Evolutionary conservation across 768 basidiomycete genomes (phyloP).

Genomic region (Boletus rex-veris): DNA sequence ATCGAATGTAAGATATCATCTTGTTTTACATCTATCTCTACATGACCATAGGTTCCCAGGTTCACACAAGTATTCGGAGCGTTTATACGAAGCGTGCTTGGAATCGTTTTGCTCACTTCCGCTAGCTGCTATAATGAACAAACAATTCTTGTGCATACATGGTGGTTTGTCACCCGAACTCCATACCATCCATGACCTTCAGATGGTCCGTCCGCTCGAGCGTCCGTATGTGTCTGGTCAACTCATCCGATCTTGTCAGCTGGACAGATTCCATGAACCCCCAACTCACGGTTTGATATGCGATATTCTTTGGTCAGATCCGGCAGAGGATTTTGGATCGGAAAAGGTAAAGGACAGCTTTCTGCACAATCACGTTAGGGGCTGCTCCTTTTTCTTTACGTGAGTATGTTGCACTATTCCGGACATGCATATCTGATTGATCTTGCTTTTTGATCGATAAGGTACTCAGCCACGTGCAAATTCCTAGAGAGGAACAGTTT

Average conservation of each 20-base stretch:
- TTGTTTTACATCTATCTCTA: not conserved
- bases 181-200: constrained; percentile 63
- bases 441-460: constrained; percentile 19
- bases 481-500: constrained; percentile 92
- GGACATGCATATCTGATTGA: not conserved
- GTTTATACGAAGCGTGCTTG: constrained; percentile 73
- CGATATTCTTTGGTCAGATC: constrained; percentile 74
- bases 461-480: constrained; percentile 85
- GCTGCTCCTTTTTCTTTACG: constrained; percentile 77
- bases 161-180: constrained; percentile 72
- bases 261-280: constrained; percentile 71
- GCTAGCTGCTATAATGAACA: constrained; percentile 75
- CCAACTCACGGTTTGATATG: constrained; percentile 74
- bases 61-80: constrained; percentile 73
- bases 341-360: constrained; percentile 66
- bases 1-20: constrained; percentile 38
- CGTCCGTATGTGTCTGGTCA: not conserved
- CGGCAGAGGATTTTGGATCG: constrained; percentile 66
- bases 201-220: constrained; percentile 40
- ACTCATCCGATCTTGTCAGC: constrained; percentile 33
- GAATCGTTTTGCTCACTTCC: constrained; percentile 70
- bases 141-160: constrained; percentile 75
- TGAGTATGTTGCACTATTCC: constrained; percentile 26
- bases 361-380: constrained; percentile 69
- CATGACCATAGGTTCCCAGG: constrained; percentile 35